Evolutionary conservation across 2,329 filamentous ascomycete species (phyloP), one percentile per base, ranked within the genome.

Genomic region (Fusarium sp.): DNA sequence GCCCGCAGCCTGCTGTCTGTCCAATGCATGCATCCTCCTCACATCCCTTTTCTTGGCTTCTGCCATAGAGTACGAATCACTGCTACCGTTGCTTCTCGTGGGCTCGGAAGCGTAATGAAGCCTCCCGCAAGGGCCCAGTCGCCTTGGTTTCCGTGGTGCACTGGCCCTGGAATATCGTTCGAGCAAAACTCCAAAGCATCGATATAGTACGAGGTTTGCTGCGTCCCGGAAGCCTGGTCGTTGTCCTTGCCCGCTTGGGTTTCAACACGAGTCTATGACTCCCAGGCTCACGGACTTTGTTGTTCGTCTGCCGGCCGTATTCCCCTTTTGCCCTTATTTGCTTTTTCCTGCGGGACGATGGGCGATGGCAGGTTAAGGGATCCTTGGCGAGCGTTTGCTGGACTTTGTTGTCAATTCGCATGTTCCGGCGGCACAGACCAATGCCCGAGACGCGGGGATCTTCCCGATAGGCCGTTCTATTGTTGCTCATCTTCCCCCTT

Each of bases 381-480:
- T 45, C 27, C 73, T 58, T 35, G 61, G 50, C 64, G 41, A 54
- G 27, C 54, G 52, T 64, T 56, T 59, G 33, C 35, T 67, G 35
- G 41, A 66, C 45, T 64, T 60, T 64, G 56, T 65, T 59, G 54
- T 71, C 62, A 72, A 70, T 72, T 68, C 52, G 39, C 63, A 74
- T 65, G 60, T 39, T 68, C 27, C 45, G 33, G 54, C 43, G 63
- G 72, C 67, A 68, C 67, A 71, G 68, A 61, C 61, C 70, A 74
- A 50, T 39, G 54, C 16, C 24, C 22, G 54, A 61, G 45, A 22
- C 48, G 39, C 74, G 77, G 77, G 75, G 71, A 68, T 71, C 62
- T 50, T 75, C 70, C 77, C 77, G 67, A 78, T 78, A 76, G 75
- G 77, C 56, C 43, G 57, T 67, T 41, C 52, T 45, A 37, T 48